These are phyloP conservation scores for Clarkia xantiana DNA, from an alignment of 345 rosid genomes.

Conservation along the genomic window DNA sequence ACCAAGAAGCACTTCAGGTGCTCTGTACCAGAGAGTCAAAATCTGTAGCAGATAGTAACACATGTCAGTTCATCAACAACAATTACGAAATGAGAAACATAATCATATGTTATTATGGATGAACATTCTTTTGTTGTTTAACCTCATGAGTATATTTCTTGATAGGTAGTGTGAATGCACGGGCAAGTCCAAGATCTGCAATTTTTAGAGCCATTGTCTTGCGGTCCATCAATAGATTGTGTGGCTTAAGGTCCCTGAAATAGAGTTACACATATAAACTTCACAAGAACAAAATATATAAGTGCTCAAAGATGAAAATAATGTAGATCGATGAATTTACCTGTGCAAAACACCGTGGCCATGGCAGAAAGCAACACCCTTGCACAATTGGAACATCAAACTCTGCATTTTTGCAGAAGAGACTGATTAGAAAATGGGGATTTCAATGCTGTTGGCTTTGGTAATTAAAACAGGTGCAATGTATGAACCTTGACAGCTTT, in stretches of 20 bases:
- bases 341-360: constrained; percentile 95
- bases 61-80: background rate
- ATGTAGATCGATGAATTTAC: constrained; percentile 12
- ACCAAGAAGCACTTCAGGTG: constrained; percentile 93
- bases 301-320: too few species aligned
- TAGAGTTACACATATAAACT: background rate
- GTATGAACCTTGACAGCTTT: too few species aligned
- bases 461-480: too few species aligned
- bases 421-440: too few species aligned
- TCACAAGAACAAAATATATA: background rate
- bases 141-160: constrained; percentile 98
- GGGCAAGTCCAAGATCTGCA: constrained; percentile 91
- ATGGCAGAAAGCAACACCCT: constrained; percentile 91
- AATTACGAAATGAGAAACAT: too few species aligned
- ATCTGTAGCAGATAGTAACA: constrained; percentile 27
- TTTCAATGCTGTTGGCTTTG: too few species aligned
- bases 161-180: constrained; percentile 79
- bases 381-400: constrained; percentile 93
- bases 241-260: constrained; percentile 90
- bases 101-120: too few species aligned
- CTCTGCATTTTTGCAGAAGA: constrained; percentile 27
- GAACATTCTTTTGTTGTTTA: background rate
- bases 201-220: constrained; percentile 66
- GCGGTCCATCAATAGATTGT: constrained; percentile 78
- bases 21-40: constrained; percentile 89